Base-by-base conservation (phyloP, 1,284 basidiomycete species). In the Tilletia caries region DNA sequence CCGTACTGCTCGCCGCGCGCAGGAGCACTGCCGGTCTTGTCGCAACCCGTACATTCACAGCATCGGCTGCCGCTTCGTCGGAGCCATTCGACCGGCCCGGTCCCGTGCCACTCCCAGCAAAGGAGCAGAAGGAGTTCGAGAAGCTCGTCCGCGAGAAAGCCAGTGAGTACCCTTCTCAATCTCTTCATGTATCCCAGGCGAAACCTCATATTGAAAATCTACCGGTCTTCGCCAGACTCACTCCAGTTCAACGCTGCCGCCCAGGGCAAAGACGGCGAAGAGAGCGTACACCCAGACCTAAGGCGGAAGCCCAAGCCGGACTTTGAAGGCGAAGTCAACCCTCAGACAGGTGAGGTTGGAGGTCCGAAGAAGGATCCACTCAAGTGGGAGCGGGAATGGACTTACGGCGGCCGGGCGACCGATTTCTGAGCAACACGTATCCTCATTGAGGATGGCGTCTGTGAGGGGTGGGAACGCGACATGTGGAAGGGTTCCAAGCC, bases 311-410 rank as follows among this genome's bases (percentile, higher is more conserved):
- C 84, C 0, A 70, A 71, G 48, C 79, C 83, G 0, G 85, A 86
- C 64, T 88, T 88, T 67, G 84, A 87, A 67, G 87, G 87, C 3
- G 86, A 88, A 10, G 75, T 78, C 0, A 88, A 88, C 76, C 87
- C 87, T 2, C 76, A 76, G 23, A 88, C 87, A 37, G 87, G 87
- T 20, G 87, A 88, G 75, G 74, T 85, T 8, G 87, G 87, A 0
- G 87, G 87, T 0, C 87, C 87, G 1, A 88, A 88, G 80, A 83
- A 84, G 23, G 87, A 88, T 75, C 87, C 87, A 23, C 83, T 88
- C 68, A 80, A 71, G 33, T 82, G 81, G 75, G 73, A 78, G 41
- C 72, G 74, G 58, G 83, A 84, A 54, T 84, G 82, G 82, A 77
- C 78, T 1, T 84, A 78, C 62, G 82, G 79, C 18, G 83, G 83